Evolutionary conservation across 768 basidiomycete species (phyloP).

Genomic region (Chalciporus sphaerocephalus): DNA sequence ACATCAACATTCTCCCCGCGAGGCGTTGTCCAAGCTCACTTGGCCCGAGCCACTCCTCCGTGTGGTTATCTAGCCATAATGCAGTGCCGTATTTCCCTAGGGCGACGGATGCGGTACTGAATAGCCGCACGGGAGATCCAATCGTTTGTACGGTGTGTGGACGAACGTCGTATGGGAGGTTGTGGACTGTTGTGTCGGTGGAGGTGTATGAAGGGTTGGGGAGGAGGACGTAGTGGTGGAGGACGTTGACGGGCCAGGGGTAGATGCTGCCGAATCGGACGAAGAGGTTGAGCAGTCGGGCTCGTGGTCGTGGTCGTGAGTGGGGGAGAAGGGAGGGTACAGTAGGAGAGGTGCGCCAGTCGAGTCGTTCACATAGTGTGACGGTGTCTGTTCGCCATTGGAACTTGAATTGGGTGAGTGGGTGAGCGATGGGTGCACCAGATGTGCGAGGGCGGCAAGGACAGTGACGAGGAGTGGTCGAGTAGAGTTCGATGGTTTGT

Average conservation of each 20-base stretch:
- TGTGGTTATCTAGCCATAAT: constrained; percentile 63
- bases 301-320: neutral
- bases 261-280: constrained; percentile 57
- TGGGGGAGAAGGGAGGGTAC: neutral
- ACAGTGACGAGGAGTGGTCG: constrained; percentile 26
- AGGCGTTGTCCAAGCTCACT: constrained; percentile 55
- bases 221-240: constrained; percentile 56
- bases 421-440: constrained; percentile 33
- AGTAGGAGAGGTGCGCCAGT: constrained; percentile 10
- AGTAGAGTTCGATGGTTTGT: constrained; percentile 42
- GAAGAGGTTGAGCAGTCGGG: constrained; percentile 44
- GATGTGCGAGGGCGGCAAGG: constrained; percentile 6
- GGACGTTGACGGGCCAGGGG: constrained; percentile 66
- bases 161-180: constrained; percentile 45
- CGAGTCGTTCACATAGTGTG: constrained; percentile 35
- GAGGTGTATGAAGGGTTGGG: constrained; percentile 39
- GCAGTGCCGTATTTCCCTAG: constrained; percentile 59
- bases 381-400: constrained; percentile 57
- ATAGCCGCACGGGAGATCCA: constrained; percentile 54
- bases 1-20: constrained; percentile 36
- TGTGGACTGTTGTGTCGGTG: constrained; percentile 22
- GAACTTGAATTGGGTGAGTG: constrained; percentile 46
- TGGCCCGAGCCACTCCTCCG: constrained; percentile 44
- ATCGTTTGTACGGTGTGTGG: constrained; percentile 37
- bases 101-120: constrained; percentile 48